Evolutionary conservation across 1,139 yeast species (phyloP).

Genomic region (Yamadazyma dushanensis): DNA sequence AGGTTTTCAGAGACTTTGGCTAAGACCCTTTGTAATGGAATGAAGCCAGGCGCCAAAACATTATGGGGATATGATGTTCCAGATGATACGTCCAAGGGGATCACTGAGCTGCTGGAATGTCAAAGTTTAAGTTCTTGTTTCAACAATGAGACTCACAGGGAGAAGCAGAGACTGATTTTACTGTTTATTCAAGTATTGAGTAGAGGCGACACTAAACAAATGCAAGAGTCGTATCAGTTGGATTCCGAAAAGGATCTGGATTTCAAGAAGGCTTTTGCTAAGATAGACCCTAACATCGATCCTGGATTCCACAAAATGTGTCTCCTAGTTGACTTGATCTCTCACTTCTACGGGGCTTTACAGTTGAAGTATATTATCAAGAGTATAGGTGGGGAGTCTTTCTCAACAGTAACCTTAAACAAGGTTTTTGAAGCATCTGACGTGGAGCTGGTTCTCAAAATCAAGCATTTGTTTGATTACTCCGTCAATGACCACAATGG

Average conservation of each 20-base stretch:
- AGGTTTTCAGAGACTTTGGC: conserved; percentile 5
- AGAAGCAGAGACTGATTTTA: conserved; percentile 21
- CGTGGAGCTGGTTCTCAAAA: conserved; percentile 2
- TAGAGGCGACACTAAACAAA: conserved; percentile 6
- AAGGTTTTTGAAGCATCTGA: conserved; percentile 1
- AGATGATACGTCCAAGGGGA: conserved; percentile 5
- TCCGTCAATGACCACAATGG: not conserved
- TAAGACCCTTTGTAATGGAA: conserved; percentile 3
- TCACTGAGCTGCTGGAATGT: conserved; percentile 14
- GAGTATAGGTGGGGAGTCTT: conserved; percentile 16
- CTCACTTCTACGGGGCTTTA: conserved; percentile 19
- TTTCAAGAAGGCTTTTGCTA: conserved; percentile 16
- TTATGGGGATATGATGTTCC: not conserved
- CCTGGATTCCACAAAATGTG: conserved; percentile 23
- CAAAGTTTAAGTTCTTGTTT: conserved; percentile 28
- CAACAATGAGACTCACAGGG: conserved; percentile 34
- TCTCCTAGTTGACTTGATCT: conserved; percentile 18
- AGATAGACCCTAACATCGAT: conserved; percentile 14
- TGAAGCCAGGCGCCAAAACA: conserved; percentile 7
- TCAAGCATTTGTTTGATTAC: conserved; percentile 5
- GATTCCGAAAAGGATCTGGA: conserved; percentile 12
- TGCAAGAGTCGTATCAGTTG: conserved; percentile 6
- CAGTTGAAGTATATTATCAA: conserved; percentile 23
- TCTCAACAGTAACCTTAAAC: conserved; percentile 4
- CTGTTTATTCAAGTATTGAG: conserved; percentile 9